Evolutionary conservation across 768 basidiomycete species (phyloP), one percentile per base, ranked within the genome.

Genomic region (Leccinum obscurum): DNA sequence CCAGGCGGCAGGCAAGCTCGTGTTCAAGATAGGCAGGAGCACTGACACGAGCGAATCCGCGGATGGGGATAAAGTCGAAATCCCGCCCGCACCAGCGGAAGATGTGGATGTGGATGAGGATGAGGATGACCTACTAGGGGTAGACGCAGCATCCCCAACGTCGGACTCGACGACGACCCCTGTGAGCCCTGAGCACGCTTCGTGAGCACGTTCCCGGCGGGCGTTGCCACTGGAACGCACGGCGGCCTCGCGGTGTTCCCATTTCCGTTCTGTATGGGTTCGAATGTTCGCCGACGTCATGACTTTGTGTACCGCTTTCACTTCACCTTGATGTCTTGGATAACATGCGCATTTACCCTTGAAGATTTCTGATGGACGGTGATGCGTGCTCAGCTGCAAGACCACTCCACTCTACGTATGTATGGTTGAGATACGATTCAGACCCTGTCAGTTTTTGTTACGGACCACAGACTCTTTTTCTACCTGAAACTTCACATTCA

Each of bases 1-100:
- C 1, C 63, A 72, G 48, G 67, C 72, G 11, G 72, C 72, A 5
- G 72, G 72, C 10, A 74, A 52, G 55, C 64, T 73, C 24, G 34
- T 55, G 9, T 75, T 73, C 52, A 71, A 56, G 44, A 75, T 73
- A 26, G 62, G 59, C 57, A 72, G 34, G 62, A 66, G 63, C 15
- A 2, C 15, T 13, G n/a, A 26, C 1, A 64, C 60, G 4, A 59
- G 8, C 44, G 44, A 20, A 46, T 46, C 44, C 11, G 20, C 44
- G 20, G 44, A 46, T 20, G 44, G 44, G 11, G 62, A 57, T 11
- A 24, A 30, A 15, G 22, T 46, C 20, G 62, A 66, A 6, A 34
- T 44, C 2, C 52, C 64, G n/a, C 62, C 39, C 6, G 35, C 34
- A 11, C 11, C 35, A 8, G 6, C 44, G 3, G 50, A 59, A 26